Evolutionary conservation across 306 rosid species (phyloP).

Genomic region (Psophocarpus tetragonolobus): DNA sequence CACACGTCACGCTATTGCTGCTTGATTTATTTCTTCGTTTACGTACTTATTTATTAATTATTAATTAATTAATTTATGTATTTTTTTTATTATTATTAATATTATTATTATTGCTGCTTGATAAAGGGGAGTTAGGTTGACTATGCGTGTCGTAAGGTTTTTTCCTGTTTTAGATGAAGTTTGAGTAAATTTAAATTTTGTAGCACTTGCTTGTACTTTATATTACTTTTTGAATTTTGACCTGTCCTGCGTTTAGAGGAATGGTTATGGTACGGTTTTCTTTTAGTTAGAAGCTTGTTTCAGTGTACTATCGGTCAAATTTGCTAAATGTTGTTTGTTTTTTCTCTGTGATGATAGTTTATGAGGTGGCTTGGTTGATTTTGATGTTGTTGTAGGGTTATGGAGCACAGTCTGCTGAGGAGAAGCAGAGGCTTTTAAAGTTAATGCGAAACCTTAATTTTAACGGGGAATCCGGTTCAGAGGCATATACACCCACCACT

Average conservation of each 20-base stretch:
- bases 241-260: constrained; percentile 10
- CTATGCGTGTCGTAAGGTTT: constrained; percentile 15
- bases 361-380: constrained; percentile 28
- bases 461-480: constrained; percentile 91
- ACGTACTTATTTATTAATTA: background rate
- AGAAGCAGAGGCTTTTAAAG: constrained; percentile 91
- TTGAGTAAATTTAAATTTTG: background rate
- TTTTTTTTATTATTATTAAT: background rate
- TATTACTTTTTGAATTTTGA: constrained; percentile 23
- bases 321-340: background rate
- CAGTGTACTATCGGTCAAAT: constrained; percentile 1
- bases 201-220: constrained; percentile 8
- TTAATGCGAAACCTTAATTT: constrained; percentile 94
- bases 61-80: background rate
- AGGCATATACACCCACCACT: constrained; percentile 61
- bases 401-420: constrained; percentile 98
- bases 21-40: background rate
- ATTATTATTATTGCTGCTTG: constrained; percentile 4
- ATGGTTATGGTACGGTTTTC: background rate
- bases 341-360: constrained; percentile 13
- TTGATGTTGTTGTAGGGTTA: constrained; percentile 63
- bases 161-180: constrained; percentile 1
- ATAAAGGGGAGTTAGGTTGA: background rate
- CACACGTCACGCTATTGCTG: background rate
- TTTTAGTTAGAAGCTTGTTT: constrained; percentile 2